Evolutionary conservation across 176 grass and related monocot species (phyloP).

Genomic region (Musa itinerans): DNA sequence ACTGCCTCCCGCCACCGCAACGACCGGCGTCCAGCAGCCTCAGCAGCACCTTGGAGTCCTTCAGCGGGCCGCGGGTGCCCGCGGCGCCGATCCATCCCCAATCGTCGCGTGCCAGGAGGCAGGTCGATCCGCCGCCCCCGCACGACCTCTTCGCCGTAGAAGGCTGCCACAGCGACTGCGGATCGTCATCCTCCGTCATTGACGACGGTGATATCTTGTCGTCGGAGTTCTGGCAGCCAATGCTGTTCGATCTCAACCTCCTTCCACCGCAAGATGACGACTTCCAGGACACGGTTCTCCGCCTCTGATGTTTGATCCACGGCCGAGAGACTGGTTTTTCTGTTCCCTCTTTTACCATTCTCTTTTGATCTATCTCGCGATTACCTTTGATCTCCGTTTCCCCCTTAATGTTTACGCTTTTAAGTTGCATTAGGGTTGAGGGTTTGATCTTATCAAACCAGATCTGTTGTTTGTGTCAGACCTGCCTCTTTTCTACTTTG

Average conservation of each 20-base stretch:
- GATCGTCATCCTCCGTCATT: constrained; percentile 19
- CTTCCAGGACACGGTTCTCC: not conserved
- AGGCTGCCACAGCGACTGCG: constrained; percentile 52
- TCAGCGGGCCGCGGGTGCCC: not conserved
- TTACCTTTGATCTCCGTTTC: not conserved
- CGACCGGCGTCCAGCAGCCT: not conserved
- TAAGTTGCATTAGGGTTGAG: not conserved
- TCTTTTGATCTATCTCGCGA: not conserved
- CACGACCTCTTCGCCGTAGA: not conserved
- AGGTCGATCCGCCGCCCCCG: not conserved
- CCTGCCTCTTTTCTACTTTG: not conserved
- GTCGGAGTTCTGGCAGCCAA: constrained; percentile 5
- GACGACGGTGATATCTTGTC: constrained; percentile 16
- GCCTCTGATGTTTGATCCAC: not conserved
- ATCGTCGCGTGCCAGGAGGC: not conserved
- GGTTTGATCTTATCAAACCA: not conserved
- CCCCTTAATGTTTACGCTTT: not conserved
- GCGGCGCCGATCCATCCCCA: not conserved
- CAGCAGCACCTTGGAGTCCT: not conserved
- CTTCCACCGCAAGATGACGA: constrained; percentile 38
- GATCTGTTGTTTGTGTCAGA: not conserved
- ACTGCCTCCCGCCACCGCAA: not conserved
- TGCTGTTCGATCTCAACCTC: constrained; percentile 68
- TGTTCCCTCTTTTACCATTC: not conserved
- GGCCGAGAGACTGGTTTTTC: not conserved